Percentiles rank a stretch among this genome's conserved stretches.
phyloP scores from a whole-genome alignment of 345 rosid genomes.

The Diplotaxis tenuifolia region DNA sequence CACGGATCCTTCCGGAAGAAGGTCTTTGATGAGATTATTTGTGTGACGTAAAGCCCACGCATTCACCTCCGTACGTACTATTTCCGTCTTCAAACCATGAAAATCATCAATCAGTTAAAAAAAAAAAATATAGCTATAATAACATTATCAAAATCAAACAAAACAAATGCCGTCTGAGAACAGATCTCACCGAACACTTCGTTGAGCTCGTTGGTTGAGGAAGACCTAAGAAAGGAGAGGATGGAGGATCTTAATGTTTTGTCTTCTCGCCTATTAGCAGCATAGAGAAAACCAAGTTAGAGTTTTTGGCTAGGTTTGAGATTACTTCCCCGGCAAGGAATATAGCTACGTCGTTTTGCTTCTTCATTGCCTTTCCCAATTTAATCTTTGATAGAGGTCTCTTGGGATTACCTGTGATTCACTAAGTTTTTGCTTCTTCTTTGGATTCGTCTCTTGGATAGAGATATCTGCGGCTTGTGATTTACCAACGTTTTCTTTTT shows the following conservation, averaged over 20 bases:
- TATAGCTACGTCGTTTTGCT: conserved; percentile 19
- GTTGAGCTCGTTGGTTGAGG: neutral
- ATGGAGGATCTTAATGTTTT: no score
- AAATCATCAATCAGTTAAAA: neutral
- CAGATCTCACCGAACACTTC: neutral
- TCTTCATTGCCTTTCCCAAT: conserved; percentile 15
- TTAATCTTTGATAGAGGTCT: neutral
- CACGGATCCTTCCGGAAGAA: neutral
- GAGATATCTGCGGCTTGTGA: neutral
- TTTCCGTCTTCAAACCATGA: neutral
- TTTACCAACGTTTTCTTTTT: no score
- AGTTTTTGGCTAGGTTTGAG: neutral
- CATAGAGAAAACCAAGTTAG: neutral
- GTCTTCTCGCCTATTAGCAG: neutral
- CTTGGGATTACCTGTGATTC: neutral
- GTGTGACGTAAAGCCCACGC: neutral
- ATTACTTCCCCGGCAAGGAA: neutral
- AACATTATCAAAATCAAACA: neutral
- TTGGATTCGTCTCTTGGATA: neutral
- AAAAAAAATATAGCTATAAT: no score
- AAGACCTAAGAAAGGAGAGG: no score
- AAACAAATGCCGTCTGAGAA: neutral
- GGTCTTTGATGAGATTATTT: neutral
- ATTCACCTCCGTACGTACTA: no score
- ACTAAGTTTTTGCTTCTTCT: neutral